These are phyloP conservation scores for Mycena sanguinolenta DNA, from an alignment of 768 basidiomycete species.

Conservation along the genomic window DNA sequence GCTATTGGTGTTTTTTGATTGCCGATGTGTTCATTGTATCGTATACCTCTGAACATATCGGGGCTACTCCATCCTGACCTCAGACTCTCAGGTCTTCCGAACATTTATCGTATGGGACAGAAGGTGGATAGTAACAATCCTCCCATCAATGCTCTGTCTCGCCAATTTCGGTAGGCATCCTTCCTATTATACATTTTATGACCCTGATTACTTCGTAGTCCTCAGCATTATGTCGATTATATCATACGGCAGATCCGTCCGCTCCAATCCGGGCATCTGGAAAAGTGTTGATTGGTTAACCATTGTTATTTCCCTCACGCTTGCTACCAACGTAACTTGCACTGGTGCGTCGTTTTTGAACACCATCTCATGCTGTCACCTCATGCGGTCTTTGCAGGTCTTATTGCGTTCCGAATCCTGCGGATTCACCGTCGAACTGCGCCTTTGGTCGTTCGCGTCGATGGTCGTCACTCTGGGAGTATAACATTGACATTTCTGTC, in stretches of 20 bases:
- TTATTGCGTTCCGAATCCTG: neutral
- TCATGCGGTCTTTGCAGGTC: neutral
- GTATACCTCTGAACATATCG: neutral
- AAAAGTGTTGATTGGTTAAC: neutral
- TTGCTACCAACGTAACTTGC: slow-evolving; percentile 13
- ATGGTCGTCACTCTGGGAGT: too few relatives aligned
- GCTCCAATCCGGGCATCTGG: neutral
- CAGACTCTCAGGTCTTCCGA: neutral
- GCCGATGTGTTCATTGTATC: slow-evolving; percentile 16
- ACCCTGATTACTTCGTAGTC: neutral
- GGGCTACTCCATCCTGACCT: neutral
- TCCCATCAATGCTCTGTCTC: neutral
- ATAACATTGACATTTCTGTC: neutral
- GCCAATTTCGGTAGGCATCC: slow-evolving; percentile 1
- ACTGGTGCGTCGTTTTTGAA: too few relatives aligned
- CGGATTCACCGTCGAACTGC: neutral
- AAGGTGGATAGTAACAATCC: slow-evolving; percentile 1
- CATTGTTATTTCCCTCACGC: slow-evolving; percentile 3
- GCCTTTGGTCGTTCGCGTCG: neutral
- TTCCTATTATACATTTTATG: neutral
- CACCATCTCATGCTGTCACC: too few relatives aligned
- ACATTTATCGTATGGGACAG: slow-evolving; percentile 4
- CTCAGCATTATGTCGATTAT: neutral
- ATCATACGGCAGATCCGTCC: neutral
- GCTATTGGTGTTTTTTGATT: neutral